Evolutionary conservation across 352 stramenopile species (phyloP).

Genomic region (Peronospora destructor): DNA sequence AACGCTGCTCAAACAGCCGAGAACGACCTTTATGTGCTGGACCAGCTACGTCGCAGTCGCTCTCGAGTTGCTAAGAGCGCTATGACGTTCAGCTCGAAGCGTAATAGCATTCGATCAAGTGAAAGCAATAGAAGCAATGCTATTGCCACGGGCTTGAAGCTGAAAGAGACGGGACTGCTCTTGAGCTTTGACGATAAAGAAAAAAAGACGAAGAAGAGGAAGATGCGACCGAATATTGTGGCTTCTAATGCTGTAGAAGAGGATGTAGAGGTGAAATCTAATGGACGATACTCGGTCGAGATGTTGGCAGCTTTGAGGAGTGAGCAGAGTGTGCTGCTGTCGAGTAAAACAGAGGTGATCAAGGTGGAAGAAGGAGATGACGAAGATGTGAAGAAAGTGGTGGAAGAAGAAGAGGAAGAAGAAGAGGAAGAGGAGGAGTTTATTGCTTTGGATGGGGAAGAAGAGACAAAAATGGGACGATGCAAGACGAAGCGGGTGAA

Average conservation of each 20-base stretch:
- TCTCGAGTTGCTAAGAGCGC: slow-evolving; percentile 18
- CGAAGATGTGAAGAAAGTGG: slow-evolving; percentile 6
- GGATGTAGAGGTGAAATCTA: slow-evolving; percentile 14
- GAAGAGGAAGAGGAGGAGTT: slow-evolving; percentile 52
- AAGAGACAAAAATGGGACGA: slow-evolving; percentile 27
- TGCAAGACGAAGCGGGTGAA: slow-evolving; percentile 55
- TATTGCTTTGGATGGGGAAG: slow-evolving; percentile 47
- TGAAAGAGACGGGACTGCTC: slow-evolving; percentile 11
- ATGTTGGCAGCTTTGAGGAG: slow-evolving; percentile 47
- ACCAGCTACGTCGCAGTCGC: slow-evolving; percentile 34
- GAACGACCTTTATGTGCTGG: slow-evolving; percentile 24
- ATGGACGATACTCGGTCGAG: slow-evolving; percentile 43
- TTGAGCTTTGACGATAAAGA: slow-evolving; percentile 55
- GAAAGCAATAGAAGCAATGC: not conserved
- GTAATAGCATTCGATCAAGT: not conserved
- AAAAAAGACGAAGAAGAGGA: slow-evolving; percentile 30
- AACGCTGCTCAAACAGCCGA: slow-evolving; percentile 10
- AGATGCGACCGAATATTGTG: slow-evolving; percentile 63
- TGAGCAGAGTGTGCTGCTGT: slow-evolving; percentile 63
- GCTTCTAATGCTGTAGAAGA: slow-evolving; percentile 18
- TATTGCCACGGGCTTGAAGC: not conserved
- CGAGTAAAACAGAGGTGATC: slow-evolving; percentile 17
- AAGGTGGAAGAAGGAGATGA: slow-evolving; percentile 23
- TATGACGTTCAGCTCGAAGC: slow-evolving; percentile 44
- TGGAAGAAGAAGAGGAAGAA: slow-evolving; percentile 19